Evolutionary conservation across 176 grass and related monocot genomes (phyloP).

Genomic region (Saccharum officinarum): DNA sequence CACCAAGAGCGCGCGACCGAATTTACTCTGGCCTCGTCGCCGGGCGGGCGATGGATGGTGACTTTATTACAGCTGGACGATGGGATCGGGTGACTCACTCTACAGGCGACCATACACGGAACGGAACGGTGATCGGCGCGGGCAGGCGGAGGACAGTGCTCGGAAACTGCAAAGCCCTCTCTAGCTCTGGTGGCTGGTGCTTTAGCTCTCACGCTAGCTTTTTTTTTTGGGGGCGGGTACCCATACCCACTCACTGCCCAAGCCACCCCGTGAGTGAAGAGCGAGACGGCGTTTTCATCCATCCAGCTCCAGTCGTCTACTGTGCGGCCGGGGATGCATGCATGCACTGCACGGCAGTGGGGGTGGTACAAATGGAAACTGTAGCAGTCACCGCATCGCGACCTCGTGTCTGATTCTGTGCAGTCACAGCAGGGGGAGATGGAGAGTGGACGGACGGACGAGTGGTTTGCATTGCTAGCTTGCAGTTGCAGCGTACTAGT

Average conservation of each 20-base stretch:
- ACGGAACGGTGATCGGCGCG: constrained; percentile 23
- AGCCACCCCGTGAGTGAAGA: background rate
- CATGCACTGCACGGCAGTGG: background rate
- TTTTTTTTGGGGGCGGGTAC: background rate
- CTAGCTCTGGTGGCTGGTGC: background rate
- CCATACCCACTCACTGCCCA: background rate
- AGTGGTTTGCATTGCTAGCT: background rate
- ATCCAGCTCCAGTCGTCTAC: background rate
- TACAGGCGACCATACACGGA: constrained; percentile 14
- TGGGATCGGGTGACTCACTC: background rate
- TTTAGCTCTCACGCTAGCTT: constrained; percentile 18
- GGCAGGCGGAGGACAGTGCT: constrained; percentile 32
- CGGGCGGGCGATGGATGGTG: background rate
- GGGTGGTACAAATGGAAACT: constrained; percentile 10
- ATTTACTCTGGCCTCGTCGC: background rate
- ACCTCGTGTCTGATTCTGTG: constrained; percentile 31
- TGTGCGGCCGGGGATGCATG: background rate
- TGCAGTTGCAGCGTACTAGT: too few species aligned
- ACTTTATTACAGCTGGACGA: background rate
- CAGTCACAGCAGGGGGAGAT: background rate
- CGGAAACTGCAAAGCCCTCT: constrained; percentile 40
- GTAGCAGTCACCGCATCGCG: constrained; percentile 31
- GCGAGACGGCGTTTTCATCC: background rate
- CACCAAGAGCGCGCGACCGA: background rate
- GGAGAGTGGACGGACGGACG: too few species aligned